phyloP scores from a whole-genome alignment of 2,329 filamentous ascomycete genomes.

The Calonectria crousiana region DNA sequence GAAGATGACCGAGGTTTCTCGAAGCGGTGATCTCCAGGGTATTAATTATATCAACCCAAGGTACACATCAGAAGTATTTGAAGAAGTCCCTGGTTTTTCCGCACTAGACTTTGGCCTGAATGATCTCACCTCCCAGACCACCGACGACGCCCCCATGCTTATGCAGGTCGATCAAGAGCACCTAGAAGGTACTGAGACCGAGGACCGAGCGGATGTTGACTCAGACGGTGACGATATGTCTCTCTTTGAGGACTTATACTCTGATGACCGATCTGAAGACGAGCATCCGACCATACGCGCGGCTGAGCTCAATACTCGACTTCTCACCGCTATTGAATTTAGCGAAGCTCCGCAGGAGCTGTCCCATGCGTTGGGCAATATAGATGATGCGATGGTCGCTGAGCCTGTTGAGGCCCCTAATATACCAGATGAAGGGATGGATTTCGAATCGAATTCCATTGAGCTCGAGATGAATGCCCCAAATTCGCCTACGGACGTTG shows the following conservation, averaged over 20 bases:
- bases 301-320: neutral
- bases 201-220: neutral
- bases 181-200: neutral
- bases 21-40: neutral
- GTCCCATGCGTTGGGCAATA: neutral
- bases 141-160: neutral
- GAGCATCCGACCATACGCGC: neutral
- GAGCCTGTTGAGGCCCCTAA: neutral
- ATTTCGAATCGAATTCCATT: neutral
- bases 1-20: neutral
- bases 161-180: neutral
- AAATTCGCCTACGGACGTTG: neutral
- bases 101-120: neutral
- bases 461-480: neutral
- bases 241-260: neutral
- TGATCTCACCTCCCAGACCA: no score
- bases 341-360: neutral
- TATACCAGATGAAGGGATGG: neutral
- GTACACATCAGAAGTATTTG: neutral
- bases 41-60: neutral
- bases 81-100: neutral
- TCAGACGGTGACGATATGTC: neutral
- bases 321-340: neutral
- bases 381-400: neutral
- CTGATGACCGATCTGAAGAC: neutral